A percentile compares a stretch with the other conserved stretches of the same genome.
These are phyloP conservation scores for Aspergillus sojae DNA, from an alignment of 2,329 filamentous ascomycete genomes.

Conservation along the genomic window DNA sequence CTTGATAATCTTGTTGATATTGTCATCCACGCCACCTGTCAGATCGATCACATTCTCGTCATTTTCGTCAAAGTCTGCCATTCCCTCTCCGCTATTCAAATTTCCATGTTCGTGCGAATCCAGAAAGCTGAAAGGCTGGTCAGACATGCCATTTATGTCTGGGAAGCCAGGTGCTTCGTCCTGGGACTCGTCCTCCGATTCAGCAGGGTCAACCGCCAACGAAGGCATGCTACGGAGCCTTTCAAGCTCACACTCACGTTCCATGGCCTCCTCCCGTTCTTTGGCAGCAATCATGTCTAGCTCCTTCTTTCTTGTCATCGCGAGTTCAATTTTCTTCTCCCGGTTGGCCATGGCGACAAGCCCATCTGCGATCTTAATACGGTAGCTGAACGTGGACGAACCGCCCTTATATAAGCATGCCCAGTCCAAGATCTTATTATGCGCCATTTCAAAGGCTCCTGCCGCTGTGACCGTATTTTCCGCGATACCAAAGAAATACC, in stretches of 20 bases:
- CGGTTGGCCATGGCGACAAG: conserved; percentile 21
- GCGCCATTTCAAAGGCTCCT: too few relatives aligned
- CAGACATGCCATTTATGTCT: background rate
- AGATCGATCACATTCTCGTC: conserved; percentile 23
- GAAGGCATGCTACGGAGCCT: background rate
- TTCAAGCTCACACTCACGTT: background rate
- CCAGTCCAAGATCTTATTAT: too few relatives aligned
- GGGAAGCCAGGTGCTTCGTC: conserved; percentile 1
- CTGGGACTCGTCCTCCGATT: background rate
- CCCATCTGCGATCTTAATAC: conserved; percentile 24
- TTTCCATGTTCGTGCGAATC: too few relatives aligned
- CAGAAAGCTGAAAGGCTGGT: background rate
- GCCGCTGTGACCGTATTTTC: too few relatives aligned
- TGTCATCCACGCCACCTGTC: conserved; percentile 15
- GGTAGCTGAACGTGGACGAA: conserved; percentile 19
- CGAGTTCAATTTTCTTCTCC: conserved; percentile 20
- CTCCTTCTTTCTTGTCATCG: conserved; percentile 16
- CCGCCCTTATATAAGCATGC: too few relatives aligned
- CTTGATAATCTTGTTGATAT: conserved; percentile 15
- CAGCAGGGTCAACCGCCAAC: background rate
- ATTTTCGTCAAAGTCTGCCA: conserved; percentile 17
- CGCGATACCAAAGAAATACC: too few relatives aligned
- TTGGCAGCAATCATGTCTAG: conserved; percentile 13
- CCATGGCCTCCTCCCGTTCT: conserved; percentile 12
- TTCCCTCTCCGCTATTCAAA: too few relatives aligned